Conservation (phyloP, 2,329 filamentous ascomycete species). For the Chalaropsis thielavioides region DNA sequence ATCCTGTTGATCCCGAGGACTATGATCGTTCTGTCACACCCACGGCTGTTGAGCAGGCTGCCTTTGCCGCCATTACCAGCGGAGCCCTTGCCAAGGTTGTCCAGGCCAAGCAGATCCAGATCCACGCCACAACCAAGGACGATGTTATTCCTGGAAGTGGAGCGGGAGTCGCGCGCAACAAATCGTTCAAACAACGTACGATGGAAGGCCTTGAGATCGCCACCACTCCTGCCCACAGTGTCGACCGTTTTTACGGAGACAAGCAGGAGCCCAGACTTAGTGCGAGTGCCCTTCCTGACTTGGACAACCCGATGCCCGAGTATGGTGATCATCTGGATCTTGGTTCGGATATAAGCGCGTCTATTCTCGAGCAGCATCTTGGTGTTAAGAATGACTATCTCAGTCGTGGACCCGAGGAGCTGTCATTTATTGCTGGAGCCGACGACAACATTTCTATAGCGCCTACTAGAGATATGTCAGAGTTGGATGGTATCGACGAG, state of each 20-base stretch:
- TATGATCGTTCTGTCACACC: conserved; percentile 29
- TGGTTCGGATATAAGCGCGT: conserved; percentile 73
- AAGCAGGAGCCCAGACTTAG: conserved; percentile 37
- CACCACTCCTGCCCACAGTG: conserved; percentile 43
- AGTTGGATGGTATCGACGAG: conserved; percentile 5
- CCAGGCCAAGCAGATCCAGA: conserved; percentile 29
- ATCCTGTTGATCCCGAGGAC: background rate
- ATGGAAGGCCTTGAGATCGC: conserved; percentile 40
- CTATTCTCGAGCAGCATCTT: conserved; percentile 61
- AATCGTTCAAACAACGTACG: conserved; percentile 52
- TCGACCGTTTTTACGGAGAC: conserved; percentile 42
- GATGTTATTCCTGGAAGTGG: conserved; percentile 19
- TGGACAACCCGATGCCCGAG: conserved; percentile 60
- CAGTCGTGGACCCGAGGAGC: conserved; percentile 10
- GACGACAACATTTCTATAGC: conserved; percentile 15
- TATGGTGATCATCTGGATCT: conserved; percentile 48
- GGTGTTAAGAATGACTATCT: conserved; percentile 21
- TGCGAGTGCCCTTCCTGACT: conserved; percentile 54
- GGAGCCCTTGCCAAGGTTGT: conserved; percentile 41
- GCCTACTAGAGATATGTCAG: conserved; percentile 2
- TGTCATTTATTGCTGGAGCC: conserved; percentile 16
- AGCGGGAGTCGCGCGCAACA: conserved; percentile 43
- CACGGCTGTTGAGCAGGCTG: conserved; percentile 35
- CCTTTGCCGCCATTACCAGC: conserved; percentile 37
- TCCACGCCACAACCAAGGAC: conserved; percentile 23